Conservation (phyloP, 2,329 filamentous ascomycete species). For the Scolecobasidium constrictum region DNA sequence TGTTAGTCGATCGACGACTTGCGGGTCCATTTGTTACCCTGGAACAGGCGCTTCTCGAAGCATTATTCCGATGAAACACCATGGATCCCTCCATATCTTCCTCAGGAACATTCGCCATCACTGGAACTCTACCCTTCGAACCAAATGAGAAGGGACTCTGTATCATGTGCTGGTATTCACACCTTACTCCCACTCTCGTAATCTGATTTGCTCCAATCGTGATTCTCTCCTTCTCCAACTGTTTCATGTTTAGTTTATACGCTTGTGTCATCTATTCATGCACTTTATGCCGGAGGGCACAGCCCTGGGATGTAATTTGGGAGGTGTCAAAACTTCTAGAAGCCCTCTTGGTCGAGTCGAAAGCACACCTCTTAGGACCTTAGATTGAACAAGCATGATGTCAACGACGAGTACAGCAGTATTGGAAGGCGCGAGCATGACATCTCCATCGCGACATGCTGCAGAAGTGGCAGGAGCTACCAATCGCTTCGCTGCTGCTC, state of each 20-base stretch:
- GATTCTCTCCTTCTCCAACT: neutral
- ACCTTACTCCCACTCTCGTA: neutral
- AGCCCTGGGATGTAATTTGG: neutral
- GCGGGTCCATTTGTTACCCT: too few species aligned
- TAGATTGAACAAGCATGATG: neutral
- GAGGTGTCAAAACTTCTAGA: neutral
- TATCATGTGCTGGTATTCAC: neutral
- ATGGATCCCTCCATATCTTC: too few species aligned
- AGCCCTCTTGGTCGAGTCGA: neutral
- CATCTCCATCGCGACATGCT: neutral
- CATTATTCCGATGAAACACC: too few species aligned
- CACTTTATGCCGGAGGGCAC: neutral
- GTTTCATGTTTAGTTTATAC: neutral
- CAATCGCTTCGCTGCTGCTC: conserved; percentile 3
- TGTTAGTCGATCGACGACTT: too few species aligned
- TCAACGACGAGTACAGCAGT: neutral
- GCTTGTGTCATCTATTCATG: neutral
- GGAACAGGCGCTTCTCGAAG: too few species aligned
- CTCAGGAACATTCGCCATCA: too few species aligned
- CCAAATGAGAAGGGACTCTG: neutral
- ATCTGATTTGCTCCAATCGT: neutral
- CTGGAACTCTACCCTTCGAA: too few species aligned
- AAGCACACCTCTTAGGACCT: neutral
- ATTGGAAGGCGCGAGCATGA: neutral
- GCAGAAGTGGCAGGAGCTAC: conserved; percentile 2